These are phyloP conservation scores for Darksidea phi DNA, from an alignment of 495 filamentous ascomycete genomes.

Conservation along the genomic window DNA sequence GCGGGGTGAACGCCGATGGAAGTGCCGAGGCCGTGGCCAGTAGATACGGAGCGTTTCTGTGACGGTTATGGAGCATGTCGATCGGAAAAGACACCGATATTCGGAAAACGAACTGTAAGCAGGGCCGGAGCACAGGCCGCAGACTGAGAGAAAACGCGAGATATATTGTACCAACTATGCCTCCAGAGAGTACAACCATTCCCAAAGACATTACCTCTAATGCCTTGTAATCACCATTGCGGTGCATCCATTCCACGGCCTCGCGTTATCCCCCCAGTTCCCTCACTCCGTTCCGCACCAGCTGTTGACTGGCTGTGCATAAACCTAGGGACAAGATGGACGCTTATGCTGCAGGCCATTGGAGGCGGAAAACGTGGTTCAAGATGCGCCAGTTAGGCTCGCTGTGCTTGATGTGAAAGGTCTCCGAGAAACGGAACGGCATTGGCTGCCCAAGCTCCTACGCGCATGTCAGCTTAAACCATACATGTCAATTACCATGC, in stretches of 20 bases:
- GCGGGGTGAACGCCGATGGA: neutral
- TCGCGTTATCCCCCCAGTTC: neutral
- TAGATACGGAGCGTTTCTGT: no score
- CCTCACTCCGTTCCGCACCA: neutral
- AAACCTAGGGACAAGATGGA: neutral
- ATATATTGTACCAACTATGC: no score
- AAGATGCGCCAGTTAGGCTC: constrained; percentile 76
- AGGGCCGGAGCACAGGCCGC: no score
- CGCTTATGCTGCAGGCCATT: constrained; percentile 55
- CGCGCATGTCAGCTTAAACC: constrained; percentile 5
- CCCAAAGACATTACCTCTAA: no score
- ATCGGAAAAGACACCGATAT: neutral
- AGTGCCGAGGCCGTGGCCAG: neutral
- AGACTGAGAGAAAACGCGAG: no score
- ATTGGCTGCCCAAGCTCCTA: constrained; percentile 79
- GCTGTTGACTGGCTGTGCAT: no score
- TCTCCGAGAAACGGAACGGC: constrained; percentile 82
- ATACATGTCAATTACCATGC: neutral
- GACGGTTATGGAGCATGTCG: neutral
- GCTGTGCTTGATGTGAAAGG: constrained; percentile 76
- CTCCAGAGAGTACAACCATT: no score
- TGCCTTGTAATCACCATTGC: no score
- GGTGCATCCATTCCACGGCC: neutral
- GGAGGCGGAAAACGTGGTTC: constrained; percentile 89
- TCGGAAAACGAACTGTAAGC: neutral